phyloP scores from a whole-genome alignment of 2,329 filamentous ascomycete genomes.

The Colletotrichum brevisporum region DNA sequence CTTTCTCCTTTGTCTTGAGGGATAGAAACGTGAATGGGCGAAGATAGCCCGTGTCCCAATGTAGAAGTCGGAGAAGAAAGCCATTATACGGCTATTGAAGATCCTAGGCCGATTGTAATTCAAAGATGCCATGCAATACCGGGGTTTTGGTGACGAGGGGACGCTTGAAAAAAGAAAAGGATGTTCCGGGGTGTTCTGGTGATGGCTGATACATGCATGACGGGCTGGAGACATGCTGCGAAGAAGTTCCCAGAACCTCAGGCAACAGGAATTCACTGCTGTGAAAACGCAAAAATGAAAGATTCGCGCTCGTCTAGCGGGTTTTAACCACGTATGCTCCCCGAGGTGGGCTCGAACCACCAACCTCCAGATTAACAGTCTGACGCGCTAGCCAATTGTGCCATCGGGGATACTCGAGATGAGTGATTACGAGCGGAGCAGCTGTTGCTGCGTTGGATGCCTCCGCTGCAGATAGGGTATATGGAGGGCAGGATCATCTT shows the following conservation, averaged over 20 bases:
- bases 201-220: not conserved
- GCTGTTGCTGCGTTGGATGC: not conserved
- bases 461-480: not conserved
- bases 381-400: constrained; percentile 42
- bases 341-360: constrained; percentile 41
- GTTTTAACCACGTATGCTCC: constrained; percentile 29
- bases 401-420: constrained; percentile 33
- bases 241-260: not conserved
- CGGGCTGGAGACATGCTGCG: constrained; percentile 1
- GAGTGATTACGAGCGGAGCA: not conserved
- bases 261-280: not conserved
- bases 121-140: not conserved
- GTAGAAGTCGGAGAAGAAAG: too few species aligned
- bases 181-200: not conserved
- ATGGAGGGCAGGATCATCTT: constrained; percentile 8
- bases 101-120: not conserved
- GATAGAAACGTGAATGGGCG: too few species aligned
- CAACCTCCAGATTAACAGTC: constrained; percentile 42
- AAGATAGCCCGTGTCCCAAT: too few species aligned
- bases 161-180: not conserved
- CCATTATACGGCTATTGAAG: not conserved
- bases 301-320: not conserved
- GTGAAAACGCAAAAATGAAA: not conserved
- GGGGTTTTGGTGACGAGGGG: not conserved
- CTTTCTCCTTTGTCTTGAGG: too few species aligned